Evolutionary conservation across 805 yeast species (phyloP).

Genomic region (Yueomyces sinensis): DNA sequence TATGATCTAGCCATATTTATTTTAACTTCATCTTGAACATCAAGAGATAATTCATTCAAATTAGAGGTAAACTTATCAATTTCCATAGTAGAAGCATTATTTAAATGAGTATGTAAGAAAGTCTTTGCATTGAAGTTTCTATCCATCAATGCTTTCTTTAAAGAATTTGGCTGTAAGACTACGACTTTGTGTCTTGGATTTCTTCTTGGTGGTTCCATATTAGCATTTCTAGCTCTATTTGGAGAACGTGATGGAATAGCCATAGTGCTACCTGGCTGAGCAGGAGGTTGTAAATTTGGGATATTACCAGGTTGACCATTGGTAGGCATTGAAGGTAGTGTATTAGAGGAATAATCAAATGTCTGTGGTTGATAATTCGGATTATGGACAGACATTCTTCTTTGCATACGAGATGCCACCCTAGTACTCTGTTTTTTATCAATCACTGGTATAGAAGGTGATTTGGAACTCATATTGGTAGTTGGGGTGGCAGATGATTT

Average conservation of each 20-base stretch:
- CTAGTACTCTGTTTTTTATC: conserved; percentile 25
- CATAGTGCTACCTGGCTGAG: background rate
- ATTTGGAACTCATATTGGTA: too few species aligned
- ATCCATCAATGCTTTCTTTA: conserved; percentile 25
- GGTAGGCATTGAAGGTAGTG: conserved; percentile 10
- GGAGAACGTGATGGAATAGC: background rate
- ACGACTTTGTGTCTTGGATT: conserved; percentile 1
- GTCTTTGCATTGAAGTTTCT: conserved; percentile 34
- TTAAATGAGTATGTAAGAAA: conserved; percentile 37
- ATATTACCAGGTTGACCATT: background rate
- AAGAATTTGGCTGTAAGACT: conserved; percentile 1
- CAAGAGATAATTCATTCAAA: conserved; percentile 33
- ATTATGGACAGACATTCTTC: conserved; percentile 32
- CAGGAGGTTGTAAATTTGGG: too few species aligned
- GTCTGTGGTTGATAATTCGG: conserved; percentile 19
- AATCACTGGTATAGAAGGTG: conserved; percentile 21
- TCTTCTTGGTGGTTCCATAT: background rate
- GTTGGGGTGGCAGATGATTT: background rate
- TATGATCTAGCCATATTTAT: conserved; percentile 48
- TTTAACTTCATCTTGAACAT: conserved; percentile 46
- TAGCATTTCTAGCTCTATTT: background rate
- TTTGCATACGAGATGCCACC: conserved; percentile 30
- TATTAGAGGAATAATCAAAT: conserved; percentile 18
- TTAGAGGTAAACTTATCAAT: conserved; percentile 56
- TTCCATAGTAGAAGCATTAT: conserved; percentile 56